A percentile compares a stretch with the other conserved stretches of the same genome.
Conservation (phyloP, 495 filamentous ascomycete genomes). For the Penicillium turbatum region DNA sequence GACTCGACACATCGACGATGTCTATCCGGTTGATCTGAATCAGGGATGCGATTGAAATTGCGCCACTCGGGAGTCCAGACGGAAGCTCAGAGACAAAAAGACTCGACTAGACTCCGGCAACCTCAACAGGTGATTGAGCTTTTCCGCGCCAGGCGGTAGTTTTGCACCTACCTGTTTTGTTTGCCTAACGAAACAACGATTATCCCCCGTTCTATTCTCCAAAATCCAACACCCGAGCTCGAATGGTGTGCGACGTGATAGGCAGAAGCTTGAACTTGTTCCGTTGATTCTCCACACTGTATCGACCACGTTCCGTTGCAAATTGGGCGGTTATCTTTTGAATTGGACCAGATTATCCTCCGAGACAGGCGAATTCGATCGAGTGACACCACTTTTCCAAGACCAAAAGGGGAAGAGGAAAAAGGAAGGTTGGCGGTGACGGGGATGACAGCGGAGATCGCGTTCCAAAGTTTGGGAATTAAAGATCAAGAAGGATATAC, state of each 20-base stretch:
- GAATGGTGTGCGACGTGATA: slow-evolving; percentile 2
- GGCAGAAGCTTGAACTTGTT: slow-evolving; percentile 13
- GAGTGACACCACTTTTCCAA: not conserved
- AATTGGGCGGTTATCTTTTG: slow-evolving; percentile 22
- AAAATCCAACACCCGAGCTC: not conserved
- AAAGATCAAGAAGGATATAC: not conserved
- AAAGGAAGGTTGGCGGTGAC: slow-evolving; percentile 1
- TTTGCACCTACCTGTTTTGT: slow-evolving; percentile 7
- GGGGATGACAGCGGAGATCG: slow-evolving; percentile 3
- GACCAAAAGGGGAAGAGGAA: not conserved
- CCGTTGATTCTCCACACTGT: slow-evolving; percentile 21
- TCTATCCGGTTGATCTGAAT: slow-evolving; percentile 18
- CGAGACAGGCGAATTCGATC: slow-evolving; percentile 17
- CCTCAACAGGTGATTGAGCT: not conserved
- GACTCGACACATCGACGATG: not conserved
- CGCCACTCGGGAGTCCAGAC: slow-evolving; percentile 4
- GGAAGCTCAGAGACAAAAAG: slow-evolving; percentile 15
- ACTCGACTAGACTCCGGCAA: slow-evolving; percentile 3
- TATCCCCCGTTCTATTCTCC: not conserved
- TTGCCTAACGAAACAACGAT: no score
- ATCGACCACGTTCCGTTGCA: slow-evolving; percentile 23
- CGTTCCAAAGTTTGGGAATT: not conserved
- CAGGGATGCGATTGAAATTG: slow-evolving; percentile 28
- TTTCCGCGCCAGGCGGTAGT: not conserved
- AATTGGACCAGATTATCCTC: slow-evolving; percentile 30